Conservation (phyloP, 2,329 filamentous ascomycete genomes). For the Fusarium brachygibbosum region DNA sequence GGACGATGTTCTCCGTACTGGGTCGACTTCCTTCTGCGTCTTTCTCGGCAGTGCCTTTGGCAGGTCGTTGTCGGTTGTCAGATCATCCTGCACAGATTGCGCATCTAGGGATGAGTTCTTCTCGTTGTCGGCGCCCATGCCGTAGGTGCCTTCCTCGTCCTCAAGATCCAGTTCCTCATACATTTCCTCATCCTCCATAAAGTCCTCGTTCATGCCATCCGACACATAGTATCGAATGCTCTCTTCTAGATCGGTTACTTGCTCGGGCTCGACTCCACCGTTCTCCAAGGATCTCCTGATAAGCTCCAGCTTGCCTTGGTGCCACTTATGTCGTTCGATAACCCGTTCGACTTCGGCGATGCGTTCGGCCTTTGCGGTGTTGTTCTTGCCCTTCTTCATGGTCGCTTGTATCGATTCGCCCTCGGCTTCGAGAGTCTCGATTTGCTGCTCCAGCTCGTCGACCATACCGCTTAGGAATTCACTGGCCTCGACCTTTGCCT, state of each 20-base stretch:
- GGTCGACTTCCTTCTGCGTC: slow-evolving; percentile 70
- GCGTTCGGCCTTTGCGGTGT: slow-evolving; percentile 84
- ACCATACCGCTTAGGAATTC: slow-evolving; percentile 90
- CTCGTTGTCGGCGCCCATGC: slow-evolving; percentile 84
- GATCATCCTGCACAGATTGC: slow-evolving; percentile 90
- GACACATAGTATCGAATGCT: slow-evolving; percentile 95
- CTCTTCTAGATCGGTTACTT: slow-evolving; percentile 90
- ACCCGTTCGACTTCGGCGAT: slow-evolving; percentile 86
- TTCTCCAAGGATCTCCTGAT: slow-evolving; percentile 93
- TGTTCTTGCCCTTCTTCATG: slow-evolving; percentile 95
- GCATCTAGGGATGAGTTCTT: slow-evolving; percentile 94
- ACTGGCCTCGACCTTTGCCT: slow-evolving; percentile 89
- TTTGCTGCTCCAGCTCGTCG: slow-evolving; percentile 92
- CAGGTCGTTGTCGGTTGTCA: slow-evolving; percentile 69
- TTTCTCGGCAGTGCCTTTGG: slow-evolving; percentile 65
- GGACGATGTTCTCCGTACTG: slow-evolving; percentile 77
- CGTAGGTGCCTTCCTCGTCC: slow-evolving; percentile 90
- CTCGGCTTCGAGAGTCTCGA: slow-evolving; percentile 93
- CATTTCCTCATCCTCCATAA: slow-evolving; percentile 92
- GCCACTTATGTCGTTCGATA: slow-evolving; percentile 96
- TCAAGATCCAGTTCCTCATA: slow-evolving; percentile 95
- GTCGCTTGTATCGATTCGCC: slow-evolving; percentile 86
- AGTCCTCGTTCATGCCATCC: slow-evolving; percentile 89
- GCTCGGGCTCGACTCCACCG: slow-evolving; percentile 86
- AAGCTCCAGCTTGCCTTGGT: slow-evolving; percentile 91